Conservation (phyloP, 2,329 filamentous ascomycete genomes). For the Sclerotiophoma versabilis region DNA sequence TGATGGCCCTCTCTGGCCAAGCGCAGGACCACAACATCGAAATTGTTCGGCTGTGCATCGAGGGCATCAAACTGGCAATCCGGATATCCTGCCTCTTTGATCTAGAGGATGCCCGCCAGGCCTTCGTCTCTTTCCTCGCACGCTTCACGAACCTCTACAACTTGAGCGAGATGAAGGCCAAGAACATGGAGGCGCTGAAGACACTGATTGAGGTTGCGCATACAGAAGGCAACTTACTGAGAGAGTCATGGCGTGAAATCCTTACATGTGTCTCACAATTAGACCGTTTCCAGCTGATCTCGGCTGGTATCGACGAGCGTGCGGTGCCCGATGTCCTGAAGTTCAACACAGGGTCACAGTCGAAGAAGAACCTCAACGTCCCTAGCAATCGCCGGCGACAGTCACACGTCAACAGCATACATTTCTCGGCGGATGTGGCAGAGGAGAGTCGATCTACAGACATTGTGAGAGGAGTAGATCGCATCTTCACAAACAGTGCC, state of each 20-base stretch:
- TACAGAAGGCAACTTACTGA: conserved; percentile 87
- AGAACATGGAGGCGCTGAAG: conserved; percentile 95
- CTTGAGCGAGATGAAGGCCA: conserved; percentile 90
- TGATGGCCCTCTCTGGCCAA: conserved; percentile 90
- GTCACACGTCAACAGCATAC: conserved; percentile 54
- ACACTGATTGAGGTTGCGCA: conserved; percentile 90
- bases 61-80: conserved; percentile 93
- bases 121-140: conserved; percentile 90
- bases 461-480: conserved; percentile 89
- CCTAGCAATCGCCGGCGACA: conserved; percentile 60
- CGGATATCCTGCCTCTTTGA: conserved; percentile 94
- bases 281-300: conserved; percentile 92
- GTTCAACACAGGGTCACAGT: conserved; percentile 70
- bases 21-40: conserved; percentile 95
- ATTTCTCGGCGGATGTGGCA: conserved; percentile 79
- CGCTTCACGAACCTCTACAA: conserved; percentile 97
- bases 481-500: conserved; percentile 96
- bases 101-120: conserved; percentile 88
- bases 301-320: conserved; percentile 91
- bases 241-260: conserved; percentile 93
- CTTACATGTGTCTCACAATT: conserved; percentile 95
- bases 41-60: conserved; percentile 89
- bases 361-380: conserved; percentile 72
- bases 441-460: conserved; percentile 92
- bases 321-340: conserved; percentile 86